Evolutionary conservation across 2,329 filamentous ascomycete species (phyloP), one percentile per base, ranked within the genome.

Genomic region (Aspergillus tamarii): DNA sequence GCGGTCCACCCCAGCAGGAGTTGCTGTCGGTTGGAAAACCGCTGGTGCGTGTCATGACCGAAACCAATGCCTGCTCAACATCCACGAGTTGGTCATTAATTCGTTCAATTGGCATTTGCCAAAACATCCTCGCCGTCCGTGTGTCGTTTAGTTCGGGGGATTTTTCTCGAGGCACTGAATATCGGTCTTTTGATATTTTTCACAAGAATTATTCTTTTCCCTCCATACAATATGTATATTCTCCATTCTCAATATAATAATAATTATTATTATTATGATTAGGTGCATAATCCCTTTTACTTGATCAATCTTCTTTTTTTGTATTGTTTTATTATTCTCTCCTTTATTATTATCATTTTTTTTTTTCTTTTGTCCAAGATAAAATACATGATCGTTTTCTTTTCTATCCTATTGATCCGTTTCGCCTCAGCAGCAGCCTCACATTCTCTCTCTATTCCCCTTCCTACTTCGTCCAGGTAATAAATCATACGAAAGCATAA

Each of bases 21-120:
- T 16, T 9, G 46, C 7, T 50, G 46, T 23, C 14, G 12, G 12
- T 12, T 50, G 28, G n/a, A 34, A 52, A 16, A 41, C 19, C 21
- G 32, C 32, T 54, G 23, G 52, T 55, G 52, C 30, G 52, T 55
- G 52, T 55, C 52, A 55, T 55, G 23, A n/a, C 52, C 32, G 52
- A 55, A 16, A 30, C 52, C 52, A 36, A 39, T 55, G 12, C 32
- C 21, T 26, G 5, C 45, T 23, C 23, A 9, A 46, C 43, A 10
- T 23, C 23, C 30, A 54, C 52, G 52, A 55, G 52, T 30, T 21
- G 50, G 28, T 28, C 28, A n/a, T 34, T 3, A 53, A 28, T 53
- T 19, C 14, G 21, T 53, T 19, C 19, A 8, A 21, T 53, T 34
- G 26, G 14, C 30, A 53, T 53, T 28, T 19, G 26, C 23, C 16